Evolutionary conservation across 495 filamentous ascomycete species (phyloP), one percentile per base, ranked within the genome.

Genomic region (Elaphomyces granulatus): DNA sequence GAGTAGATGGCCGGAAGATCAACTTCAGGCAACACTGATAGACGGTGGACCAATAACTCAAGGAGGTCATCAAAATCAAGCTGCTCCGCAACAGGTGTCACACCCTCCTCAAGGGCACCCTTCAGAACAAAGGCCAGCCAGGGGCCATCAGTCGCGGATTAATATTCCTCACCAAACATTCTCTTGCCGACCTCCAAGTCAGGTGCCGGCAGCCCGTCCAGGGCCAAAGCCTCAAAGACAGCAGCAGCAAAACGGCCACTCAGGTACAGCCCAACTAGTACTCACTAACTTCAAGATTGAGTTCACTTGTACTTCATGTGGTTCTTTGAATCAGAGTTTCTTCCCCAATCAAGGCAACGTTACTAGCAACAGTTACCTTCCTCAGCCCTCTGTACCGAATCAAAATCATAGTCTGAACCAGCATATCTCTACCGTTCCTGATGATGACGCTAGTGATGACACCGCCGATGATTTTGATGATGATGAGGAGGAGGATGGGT

Each of bases 261-360:
- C 50, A n/a, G 43, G 43, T 3, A 46, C 52, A 16, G 39, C 60
- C 8, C 58, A 63, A 28, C 45, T 61, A 37, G 49, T 59, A 28
- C 47, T 64, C 1, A 59, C 60, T 15, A 59, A 64, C 33, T 67
- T 67, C 44, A 67, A 67, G 41, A 65, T 67, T 28, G 61, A 65
- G 17, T 67, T 67, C 17, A 63, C 61, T 4, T 67, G 61, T 32
- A 64, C 60, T 0, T 60, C 55, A 0, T 67, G 63, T 23, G 63
- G 63, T n/a, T 46, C 58, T 20, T 37, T 65, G 15, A 67, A 67
- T 36, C 61, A 67, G 36, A 61, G 63, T 42, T 67, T 65, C 38
- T 61, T 65, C 21, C 61, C 61, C 7, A 64, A 64, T 16, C 60
- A 65, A 30, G 61, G 63, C 6, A 60, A 65, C 37, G 54, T 64